These are phyloP conservation scores for Berberis vulgaris DNA, from an alignment of 164 flowering plant species.

Conservation along the genomic window DNA sequence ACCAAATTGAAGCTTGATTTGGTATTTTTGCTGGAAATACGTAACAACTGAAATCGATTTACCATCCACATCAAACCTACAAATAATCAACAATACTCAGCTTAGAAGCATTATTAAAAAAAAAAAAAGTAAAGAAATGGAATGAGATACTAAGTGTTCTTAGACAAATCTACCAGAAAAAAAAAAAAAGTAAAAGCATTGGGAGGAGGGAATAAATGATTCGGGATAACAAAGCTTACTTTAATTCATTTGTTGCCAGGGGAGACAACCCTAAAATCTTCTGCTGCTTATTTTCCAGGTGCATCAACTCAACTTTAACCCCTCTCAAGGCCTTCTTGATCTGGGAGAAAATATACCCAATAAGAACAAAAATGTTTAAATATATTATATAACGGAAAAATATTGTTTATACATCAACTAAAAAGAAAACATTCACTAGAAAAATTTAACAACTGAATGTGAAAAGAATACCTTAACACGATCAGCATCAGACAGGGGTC, in stretches of 20 bases:
- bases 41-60: constrained; percentile 10
- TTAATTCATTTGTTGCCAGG: constrained; percentile 16
- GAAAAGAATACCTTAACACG: constrained; percentile 41
- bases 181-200: background rate
- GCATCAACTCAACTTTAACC: constrained; percentile 25
- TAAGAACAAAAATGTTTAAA: background rate
- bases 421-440: background rate
- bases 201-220: too few species aligned
- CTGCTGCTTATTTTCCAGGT: constrained; percentile 10
- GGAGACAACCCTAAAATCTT: constrained; percentile 20
- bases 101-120: background rate
- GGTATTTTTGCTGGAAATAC: constrained; percentile 22
- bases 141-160: background rate
- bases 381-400: too few species aligned
- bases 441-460: too few species aligned
- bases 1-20: constrained; percentile 2
- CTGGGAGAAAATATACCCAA: constrained; percentile 11
- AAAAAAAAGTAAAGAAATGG: background rate
- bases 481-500: constrained; percentile 44
- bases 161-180: background rate
- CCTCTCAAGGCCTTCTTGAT: constrained; percentile 32
- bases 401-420: too few species aligned
- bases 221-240: constrained; percentile 9
- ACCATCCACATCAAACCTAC: constrained; percentile 22
- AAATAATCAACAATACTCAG: background rate